Conservation (phyloP, 441 rosid species). For the Codiaeum variegatum region DNA sequence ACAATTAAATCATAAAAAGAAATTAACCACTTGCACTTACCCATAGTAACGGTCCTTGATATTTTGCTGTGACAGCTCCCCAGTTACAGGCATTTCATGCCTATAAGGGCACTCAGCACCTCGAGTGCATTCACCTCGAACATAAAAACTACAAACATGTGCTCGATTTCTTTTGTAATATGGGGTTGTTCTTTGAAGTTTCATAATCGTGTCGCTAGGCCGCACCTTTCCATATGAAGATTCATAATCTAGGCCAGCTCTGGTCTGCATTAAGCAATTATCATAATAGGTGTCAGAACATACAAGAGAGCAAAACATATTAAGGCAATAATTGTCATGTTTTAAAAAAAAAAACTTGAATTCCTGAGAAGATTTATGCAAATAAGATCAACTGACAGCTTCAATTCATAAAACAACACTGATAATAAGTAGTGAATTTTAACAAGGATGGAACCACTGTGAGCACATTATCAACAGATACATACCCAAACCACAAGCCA, state of each 20-base stretch:
- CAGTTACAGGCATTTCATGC: slow-evolving; percentile 95
- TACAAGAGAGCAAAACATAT: neutral
- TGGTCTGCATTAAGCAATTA: slow-evolving; percentile 46
- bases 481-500: neutral
- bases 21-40: slow-evolving; percentile 35
- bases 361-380: neutral
- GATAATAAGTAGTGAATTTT: neutral
- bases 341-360: neutral
- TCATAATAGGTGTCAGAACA: neutral
- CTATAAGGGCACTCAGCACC: slow-evolving; percentile 95
- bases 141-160: slow-evolving; percentile 88
- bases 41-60: slow-evolving; percentile 97
- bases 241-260: slow-evolving; percentile 94
- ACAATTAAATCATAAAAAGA: neutral
- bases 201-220: slow-evolving; percentile 76
- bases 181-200: slow-evolving; percentile 89
- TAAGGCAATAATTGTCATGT: neutral
- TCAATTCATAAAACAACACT: neutral
- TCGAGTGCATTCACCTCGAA: slow-evolving; percentile 90
- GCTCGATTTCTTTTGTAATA: slow-evolving; percentile 87
- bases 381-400: neutral
- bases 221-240: slow-evolving; percentile 79
- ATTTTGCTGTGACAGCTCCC: slow-evolving; percentile 91
- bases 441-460: neutral
- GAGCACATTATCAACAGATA: neutral